Conservation (phyloP, 352 stramenopile species). For the Thraustotheca clavata region DNA sequence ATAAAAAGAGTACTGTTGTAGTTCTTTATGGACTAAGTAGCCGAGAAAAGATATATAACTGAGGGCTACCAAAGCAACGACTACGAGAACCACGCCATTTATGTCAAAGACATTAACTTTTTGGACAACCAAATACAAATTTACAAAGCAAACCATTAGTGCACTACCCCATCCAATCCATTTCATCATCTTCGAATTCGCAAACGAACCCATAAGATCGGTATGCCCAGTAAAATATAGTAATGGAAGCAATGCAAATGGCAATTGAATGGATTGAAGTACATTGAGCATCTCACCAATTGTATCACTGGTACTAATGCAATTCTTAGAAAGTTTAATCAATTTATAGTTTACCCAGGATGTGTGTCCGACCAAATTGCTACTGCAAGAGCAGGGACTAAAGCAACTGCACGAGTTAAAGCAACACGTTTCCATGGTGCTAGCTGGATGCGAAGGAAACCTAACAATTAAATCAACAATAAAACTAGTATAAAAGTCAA, state of each 20-base stretch:
- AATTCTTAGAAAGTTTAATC: not conserved
- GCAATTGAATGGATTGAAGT: slow-evolving; percentile 87
- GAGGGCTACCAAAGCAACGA: slow-evolving; percentile 29
- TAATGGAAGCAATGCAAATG: slow-evolving; percentile 86
- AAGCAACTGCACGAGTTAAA: slow-evolving; percentile 86
- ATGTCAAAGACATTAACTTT: slow-evolving; percentile 28
- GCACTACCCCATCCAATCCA: slow-evolving; percentile 47
- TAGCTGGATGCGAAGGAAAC: slow-evolving; percentile 90
- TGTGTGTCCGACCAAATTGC: slow-evolving; percentile 80
- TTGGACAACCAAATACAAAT: slow-evolving; percentile 43
- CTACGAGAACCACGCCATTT: slow-evolving; percentile 26
- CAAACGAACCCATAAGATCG: slow-evolving; percentile 76
- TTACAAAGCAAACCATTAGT: slow-evolving; percentile 57
- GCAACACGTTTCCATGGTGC: slow-evolving; percentile 57
- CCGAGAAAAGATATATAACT: slow-evolving; percentile 69
- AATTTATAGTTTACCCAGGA: slow-evolving; percentile 25
- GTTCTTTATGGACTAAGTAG: slow-evolving; percentile 46
- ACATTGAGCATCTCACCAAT: slow-evolving; percentile 90
- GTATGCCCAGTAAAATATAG: slow-evolving; percentile 77
- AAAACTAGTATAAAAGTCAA: not conserved
- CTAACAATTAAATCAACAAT: not conserved
- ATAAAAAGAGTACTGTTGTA: slow-evolving; percentile 8
- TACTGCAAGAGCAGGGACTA: slow-evolving; percentile 82
- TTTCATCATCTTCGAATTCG: slow-evolving; percentile 39
- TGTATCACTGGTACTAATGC: slow-evolving; percentile 49